Evolutionary conservation across 2,329 filamentous ascomycete species (phyloP), one percentile per base, ranked within the genome.

Genomic region (Leptographium galeiforme): DNA sequence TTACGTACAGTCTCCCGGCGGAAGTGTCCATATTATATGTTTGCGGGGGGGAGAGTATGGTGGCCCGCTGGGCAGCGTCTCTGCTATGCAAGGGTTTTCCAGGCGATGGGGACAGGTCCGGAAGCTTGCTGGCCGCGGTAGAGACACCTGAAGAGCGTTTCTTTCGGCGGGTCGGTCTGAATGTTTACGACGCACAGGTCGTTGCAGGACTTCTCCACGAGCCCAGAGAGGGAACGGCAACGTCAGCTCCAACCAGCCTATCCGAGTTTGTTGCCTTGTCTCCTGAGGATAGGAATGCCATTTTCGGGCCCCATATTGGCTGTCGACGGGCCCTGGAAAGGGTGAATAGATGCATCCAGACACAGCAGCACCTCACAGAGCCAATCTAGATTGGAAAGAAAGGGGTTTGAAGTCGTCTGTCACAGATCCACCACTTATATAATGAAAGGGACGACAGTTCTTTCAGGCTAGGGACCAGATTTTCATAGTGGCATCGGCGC

Each of bases 71-170:
- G 81, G 66, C 79, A 1, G 66, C 77, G 0, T 71, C 70, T 1
- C 61, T 73, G 0, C 73, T 84, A 46, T 71, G 73, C 18, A 74
- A 73, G 8, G 70, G 74, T 60, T 66, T 60, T 7, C 50, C 57
- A 8, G 63, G 45, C 1, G 6, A 45, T 12, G 18, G 65, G 45
- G 63, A 61, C 2, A 52, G 13, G 25, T n/a, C 18, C 13, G 52
- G n/a, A 34, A 56, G 61, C 1, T 53, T 64, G 34, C 62, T 80
- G 34, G 60, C 77, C 8, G 66, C 77, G 16, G 75, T 79, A 0
- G 84, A 87, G 65, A 82, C 81, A 1, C 64, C 70, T 38, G 86
- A 81, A 81, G 86, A 89, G 63, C 47, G 79, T 11, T 85, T 86
- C 57, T 69, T 90, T 30, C 72, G 84, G 14, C 70, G 73, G 30